phyloP scores from a whole-genome alignment of 345 rosid genomes.

The Psidium friedrichsthalianum region DNA sequence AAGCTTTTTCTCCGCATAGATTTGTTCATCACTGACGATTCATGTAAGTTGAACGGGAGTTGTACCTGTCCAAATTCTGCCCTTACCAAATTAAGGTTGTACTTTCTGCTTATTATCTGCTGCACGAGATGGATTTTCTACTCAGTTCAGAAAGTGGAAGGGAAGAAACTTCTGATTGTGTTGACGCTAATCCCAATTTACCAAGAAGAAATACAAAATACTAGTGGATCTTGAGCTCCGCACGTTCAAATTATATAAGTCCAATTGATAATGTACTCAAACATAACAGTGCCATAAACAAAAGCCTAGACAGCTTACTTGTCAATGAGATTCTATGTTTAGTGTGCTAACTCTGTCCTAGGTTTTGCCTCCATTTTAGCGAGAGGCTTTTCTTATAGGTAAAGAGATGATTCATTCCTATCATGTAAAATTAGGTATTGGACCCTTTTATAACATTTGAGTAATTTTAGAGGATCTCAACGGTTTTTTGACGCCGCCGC shows the following conservation, averaged over 20 bases:
- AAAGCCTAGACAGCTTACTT: neutral
- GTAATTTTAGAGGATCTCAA: neutral
- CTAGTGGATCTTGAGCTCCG: neutral
- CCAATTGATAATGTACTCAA: neutral
- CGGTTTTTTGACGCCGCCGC: neutral
- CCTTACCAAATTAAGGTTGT: neutral
- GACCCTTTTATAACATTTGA: neutral
- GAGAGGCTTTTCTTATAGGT: neutral
- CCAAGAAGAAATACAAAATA: neutral
- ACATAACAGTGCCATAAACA: neutral
- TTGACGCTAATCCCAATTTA: neutral
- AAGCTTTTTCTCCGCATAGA: neutral
- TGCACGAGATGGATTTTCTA: neutral
- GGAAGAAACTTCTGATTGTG: neutral
- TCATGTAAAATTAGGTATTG: neutral
- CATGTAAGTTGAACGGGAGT: neutral
- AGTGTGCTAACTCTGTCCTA: neutral
- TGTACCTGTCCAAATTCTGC: neutral
- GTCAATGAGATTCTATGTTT: neutral
- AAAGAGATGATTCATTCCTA: neutral
- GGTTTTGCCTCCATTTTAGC: neutral
- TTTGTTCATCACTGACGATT: neutral
- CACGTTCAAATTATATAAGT: neutral
- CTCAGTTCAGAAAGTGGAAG: neutral
- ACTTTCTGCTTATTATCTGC: neutral